Evolutionary conservation across 2,329 filamentous ascomycete genomes (phyloP), one percentile per base, ranked within the genome.

Genomic region (Fusarium graminum): DNA sequence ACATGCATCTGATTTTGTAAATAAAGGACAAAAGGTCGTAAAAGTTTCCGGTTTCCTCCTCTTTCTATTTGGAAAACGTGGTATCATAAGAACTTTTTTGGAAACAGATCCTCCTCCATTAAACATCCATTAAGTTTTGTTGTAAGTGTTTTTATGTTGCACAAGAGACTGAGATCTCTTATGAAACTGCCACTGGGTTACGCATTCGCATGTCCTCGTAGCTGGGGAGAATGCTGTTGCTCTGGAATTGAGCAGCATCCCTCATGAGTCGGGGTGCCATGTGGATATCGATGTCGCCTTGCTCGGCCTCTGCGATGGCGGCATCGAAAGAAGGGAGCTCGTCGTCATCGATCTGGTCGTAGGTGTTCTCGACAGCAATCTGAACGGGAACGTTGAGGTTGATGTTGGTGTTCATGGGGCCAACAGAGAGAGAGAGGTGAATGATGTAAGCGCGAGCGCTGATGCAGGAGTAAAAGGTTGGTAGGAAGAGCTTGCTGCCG

Each of bases 381-480:
- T 87, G 85, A 42, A 87, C 64, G 8, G 85, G 85, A 40, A 87
- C 71, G 22, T 73, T 71, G 26, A 87, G 74, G 38, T 78, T 79
- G 39, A 86, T 66, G 49, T 76, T 79, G 6, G 78, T 80, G 69
- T 77, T 81, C 54, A 78, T 75, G 9, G 81, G 76, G 16, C 79
- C 81, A 4, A 79, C 76, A 1, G 78, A 78, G 7, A 87, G 59
- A 8, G 76, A 78, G 7, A 88, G 70, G 65, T 82, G 80, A 29
- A 88, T 71, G 6, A 82, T 79, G 73, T 88, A 88, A n/a, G 81
- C 80, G 26, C 86, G 82, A 9, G 83, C 84, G 36, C 80, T 77
- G 72, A 88, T 82, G 77, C 86, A 88, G 10, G 82, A 84, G 76
- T 87, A 84, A 71, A 88, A 88, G 7, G 83, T 84, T 1, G 86